phyloP scores from a whole-genome alignment of 345 rosid species.

The Cardamine occulta region DNA sequence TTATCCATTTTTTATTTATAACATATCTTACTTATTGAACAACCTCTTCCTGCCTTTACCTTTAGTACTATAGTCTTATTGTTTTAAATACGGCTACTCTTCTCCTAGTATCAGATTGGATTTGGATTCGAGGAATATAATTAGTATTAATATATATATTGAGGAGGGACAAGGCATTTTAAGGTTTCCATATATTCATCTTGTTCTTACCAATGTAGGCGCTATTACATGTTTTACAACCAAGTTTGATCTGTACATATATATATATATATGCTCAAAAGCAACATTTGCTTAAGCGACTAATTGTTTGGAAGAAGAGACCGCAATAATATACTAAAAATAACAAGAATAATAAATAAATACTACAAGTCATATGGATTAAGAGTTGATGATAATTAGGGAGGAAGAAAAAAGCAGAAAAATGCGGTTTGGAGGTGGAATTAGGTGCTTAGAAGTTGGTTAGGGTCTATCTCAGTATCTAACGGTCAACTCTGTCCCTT shows the following conservation, averaged over 20 bases:
- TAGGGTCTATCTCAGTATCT: slow-evolving; percentile 73
- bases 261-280: too few relatives aligned
- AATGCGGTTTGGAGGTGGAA: slow-evolving; percentile 70
- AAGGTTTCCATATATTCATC: slow-evolving; percentile 28
- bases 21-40: slow-evolving; percentile 23
- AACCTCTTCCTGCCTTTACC: slow-evolving; percentile 31
- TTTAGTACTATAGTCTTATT: background rate
- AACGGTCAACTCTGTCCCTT: slow-evolving; percentile 78
- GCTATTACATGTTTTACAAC: slow-evolving; percentile 15
- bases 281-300: background rate
- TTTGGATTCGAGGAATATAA: background rate
- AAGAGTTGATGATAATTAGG: slow-evolving; percentile 35
- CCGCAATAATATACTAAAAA: background rate
- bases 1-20: slow-evolving; percentile 1
- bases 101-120: slow-evolving; percentile 8
- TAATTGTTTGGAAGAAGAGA: slow-evolving; percentile 11
- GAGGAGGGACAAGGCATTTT: slow-evolving; percentile 19
- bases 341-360: background rate
- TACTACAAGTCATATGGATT: background rate
- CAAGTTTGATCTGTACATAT: background rate
- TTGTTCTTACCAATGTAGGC: slow-evolving; percentile 10
- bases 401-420: slow-evolving; percentile 48
- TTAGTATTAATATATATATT: background rate
- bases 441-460: slow-evolving; percentile 72
- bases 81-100: slow-evolving; percentile 10